A percentile compares a stretch with the other conserved stretches of the same genome.
Conservation (phyloP, 495 filamentous ascomycete genomes). For the Aspergillus biplanus region DNA sequence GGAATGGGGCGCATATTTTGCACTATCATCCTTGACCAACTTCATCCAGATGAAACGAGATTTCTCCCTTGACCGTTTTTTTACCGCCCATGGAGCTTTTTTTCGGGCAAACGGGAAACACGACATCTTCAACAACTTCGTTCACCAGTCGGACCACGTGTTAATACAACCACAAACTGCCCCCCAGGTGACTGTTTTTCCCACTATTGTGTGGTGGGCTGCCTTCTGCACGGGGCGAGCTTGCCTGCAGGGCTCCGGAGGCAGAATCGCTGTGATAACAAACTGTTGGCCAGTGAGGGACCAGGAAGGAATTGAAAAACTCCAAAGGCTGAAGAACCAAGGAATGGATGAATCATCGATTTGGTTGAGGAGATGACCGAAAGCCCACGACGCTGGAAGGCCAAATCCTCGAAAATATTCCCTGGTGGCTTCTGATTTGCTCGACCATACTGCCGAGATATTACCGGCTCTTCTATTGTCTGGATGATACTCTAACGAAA, state of each 20-base stretch:
- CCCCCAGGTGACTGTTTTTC: neutral
- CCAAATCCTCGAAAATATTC: no score
- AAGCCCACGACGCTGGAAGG: no score
- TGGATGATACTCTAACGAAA: no score
- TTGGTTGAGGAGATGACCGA: no score
- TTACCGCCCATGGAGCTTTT: no score
- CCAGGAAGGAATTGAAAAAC: neutral
- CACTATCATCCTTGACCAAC: conserved; percentile 5
- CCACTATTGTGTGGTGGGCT: neutral
- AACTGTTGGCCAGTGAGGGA: neutral
- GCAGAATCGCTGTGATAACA: neutral
- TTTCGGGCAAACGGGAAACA: no score
- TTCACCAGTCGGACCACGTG: neutral
- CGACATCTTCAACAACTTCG: neutral
- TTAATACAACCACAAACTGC: neutral
- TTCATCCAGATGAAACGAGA: conserved; percentile 8
- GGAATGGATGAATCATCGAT: no score
- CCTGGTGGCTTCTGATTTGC: no score
- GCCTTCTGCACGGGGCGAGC: neutral
- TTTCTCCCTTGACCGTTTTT: neutral
- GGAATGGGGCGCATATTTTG: no score
- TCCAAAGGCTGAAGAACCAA: neutral
- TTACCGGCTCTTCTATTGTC: no score
- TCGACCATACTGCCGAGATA: no score
- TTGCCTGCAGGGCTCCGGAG: conserved; percentile 7